Base-by-base conservation (phyloP, 1,284 basidiomycete species). In the Sanghuangporus baumii region DNA sequence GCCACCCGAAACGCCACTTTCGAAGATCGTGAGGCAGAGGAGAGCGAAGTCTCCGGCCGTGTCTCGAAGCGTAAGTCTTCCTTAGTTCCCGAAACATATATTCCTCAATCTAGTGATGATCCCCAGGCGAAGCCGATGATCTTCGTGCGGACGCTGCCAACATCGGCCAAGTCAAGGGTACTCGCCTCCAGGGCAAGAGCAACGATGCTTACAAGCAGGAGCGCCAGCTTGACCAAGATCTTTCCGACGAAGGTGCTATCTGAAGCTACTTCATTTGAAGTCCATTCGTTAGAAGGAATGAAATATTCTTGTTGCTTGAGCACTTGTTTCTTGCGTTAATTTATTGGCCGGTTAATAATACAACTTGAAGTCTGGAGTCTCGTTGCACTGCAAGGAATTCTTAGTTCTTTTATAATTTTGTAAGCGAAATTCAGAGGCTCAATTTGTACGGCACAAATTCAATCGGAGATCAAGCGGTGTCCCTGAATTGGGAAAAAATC, bases 141-240 rank as follows among this genome's bases (percentile, higher is more conserved):
- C 55, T 62, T 14, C 43, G 20, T 5, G 55, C 41, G n/a, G 55
- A 40, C 9, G 61, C 54, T 18, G 60, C 50, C 23, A 40, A 60
- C 31, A 16, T 41, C 26, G 23, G 16, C 46, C 46, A 62, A 55
- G 48, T 14, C n/a, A 40, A n/a, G 18, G 59, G 50, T 16, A 57
- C 55, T 23, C 61, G 61, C n/a, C 14, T 41, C 6, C 54, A 38
- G 40, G 59, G 59, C 18, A 52, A 38, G 46, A 26, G 52, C 11
- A 58, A 52, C 31, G 61, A 62, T 34, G 61, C 61, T 1, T 62
- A 62, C 47, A 62, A 62, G 48, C 61, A 62, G 37, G 61, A 62
- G 47, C 55, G 61, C 9, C 26, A 62, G 20, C 56, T 62, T 26
- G 61, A 62, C 23, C 46, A 62, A 26, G 55, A 46, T 1, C 23